Evolutionary conservation across 2,329 filamentous ascomycete species (phyloP), one percentile per base, ranked within the genome.

Genomic region (Xylaria sp.): DNA sequence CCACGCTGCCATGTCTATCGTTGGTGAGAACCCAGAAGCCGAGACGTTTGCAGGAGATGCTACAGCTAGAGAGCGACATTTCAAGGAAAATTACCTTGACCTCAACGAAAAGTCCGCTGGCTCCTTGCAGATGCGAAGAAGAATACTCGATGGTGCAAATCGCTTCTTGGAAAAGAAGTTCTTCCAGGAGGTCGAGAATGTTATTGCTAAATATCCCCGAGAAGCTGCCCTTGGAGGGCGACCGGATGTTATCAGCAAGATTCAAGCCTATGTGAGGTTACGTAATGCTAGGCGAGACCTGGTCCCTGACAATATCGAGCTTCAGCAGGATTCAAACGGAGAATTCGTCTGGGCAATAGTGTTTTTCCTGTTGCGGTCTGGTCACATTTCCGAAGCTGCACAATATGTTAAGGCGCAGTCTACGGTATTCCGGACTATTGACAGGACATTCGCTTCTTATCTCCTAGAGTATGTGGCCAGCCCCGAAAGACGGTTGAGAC

Each of bases 321-420:
- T 98, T 56, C 93, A 97, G 80, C 89, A 90, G 79, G 87, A 70
- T 57, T 46, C 94, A 57, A 89, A 90, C 51, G 90, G 92, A 61
- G 94, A 97, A 78, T 96, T 92, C 76, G 92, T 94, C 72, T 99
- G 96, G 96, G 94, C 94, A 52, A 87, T 98, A 59, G 90, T 99
- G 54, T 99, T 97, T 83, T 98, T 94, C 81, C 87, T 98, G 50
- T 84, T 99, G 28, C 90, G 96, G 55, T 92, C 92, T 70, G 96
- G 96, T 59, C 91, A 97, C 73, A 86, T 96, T 62, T 87, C 87
- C 18, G 95, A 98, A 80, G 95, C 95, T 18, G 90, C 92, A 37
- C 88, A 92, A 72, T 99, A 98, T 79, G 93, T 98, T 67, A 91
- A 91, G 75, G 88, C 89, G 72, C 92, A 95, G 78, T 89, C 90